Evolutionary conservation across 2,329 filamentous ascomycete species (phyloP), one percentile per base, ranked within the genome.

Genomic region (Thyridium curvatum): DNA sequence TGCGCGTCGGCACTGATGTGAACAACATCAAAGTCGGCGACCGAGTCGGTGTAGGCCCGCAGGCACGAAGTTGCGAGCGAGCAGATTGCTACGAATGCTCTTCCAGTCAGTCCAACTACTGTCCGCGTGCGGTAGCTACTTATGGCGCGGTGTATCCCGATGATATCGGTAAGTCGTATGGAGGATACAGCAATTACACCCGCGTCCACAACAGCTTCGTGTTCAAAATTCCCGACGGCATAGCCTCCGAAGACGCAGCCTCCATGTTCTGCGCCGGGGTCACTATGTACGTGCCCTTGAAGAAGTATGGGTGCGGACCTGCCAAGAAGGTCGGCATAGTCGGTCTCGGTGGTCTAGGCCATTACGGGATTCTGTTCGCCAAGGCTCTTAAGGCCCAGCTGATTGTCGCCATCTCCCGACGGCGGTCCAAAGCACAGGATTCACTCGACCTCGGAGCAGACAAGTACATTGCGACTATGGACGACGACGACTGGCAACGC

Each of bases 191-290:
- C 21, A 26, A 26, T 10, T 26, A 26, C 21, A 26, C 21, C 10
- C 53, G 55, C 35, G 46, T 50, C 8, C 51, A 52, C 28, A 44
- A 46, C 33, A 46, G 51, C 30, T 84, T 80, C 45, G 72, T 76
- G 33, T 79, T 77, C 55, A 83, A 83, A 53, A 90, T 94, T 46
- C 88, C 87, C 28, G 85, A 89, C 28, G 77, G 70, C 38, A 72
- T 94, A 33, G 52, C 68, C 8, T 74, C 71, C 48, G 60, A 65
- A 40, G 62, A 80, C 37, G 85, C 82, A 1, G 87, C 86, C 2
- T 85, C 84, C 9, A 88, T 90, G 84, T 73, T 93, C 49, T 94
- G 88, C 61, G 88, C 86, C 31, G 88, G 88, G 46, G 71, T 94
- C 48, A 94, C 88, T 3, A 79, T 80, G 42, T 94, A 81, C 66